Evolutionary conservation across 2,329 filamentous ascomycete genomes (phyloP).

Genomic region (Exutisphaerella laricina): DNA sequence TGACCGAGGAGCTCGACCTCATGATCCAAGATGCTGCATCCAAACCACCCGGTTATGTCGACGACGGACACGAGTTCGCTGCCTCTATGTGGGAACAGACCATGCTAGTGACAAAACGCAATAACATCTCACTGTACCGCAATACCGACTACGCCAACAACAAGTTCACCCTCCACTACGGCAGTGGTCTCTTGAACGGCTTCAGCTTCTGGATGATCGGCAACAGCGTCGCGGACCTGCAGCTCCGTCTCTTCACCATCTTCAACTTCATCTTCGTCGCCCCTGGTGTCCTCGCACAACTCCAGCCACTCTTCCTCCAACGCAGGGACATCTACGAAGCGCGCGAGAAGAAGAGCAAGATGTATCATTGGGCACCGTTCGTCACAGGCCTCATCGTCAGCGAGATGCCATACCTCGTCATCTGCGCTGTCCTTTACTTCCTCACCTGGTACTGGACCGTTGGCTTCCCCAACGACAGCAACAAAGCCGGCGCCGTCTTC

Average conservation of each 20-base stretch:
- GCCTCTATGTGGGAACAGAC: conserved; percentile 41
- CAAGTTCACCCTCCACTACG: conserved; percentile 54
- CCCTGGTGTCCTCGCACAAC: conserved; percentile 49
- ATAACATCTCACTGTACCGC: conserved; percentile 56
- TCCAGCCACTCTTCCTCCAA: conserved; percentile 55
- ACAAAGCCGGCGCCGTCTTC: conserved; percentile 45
- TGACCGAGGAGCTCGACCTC: conserved; percentile 38
- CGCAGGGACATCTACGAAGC: conserved; percentile 55
- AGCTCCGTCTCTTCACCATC: conserved; percentile 31
- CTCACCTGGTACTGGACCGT: conserved; percentile 34
- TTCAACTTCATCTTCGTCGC: conserved; percentile 35
- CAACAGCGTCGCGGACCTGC: conserved; percentile 33
- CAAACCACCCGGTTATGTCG: conserved; percentile 33
- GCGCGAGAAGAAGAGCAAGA: conserved; percentile 58
- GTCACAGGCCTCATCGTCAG: conserved; percentile 64
- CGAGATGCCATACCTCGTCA: conserved; percentile 61
- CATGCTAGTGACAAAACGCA: conserved; percentile 40
- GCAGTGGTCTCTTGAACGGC: conserved; percentile 45
- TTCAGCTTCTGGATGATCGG: conserved; percentile 46
- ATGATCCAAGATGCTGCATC: conserved; percentile 36
- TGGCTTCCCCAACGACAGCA: conserved; percentile 40
- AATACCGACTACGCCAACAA: conserved; percentile 63
- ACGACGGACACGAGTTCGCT: conserved; percentile 43
- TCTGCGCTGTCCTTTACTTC: conserved; percentile 54
- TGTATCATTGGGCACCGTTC: conserved; percentile 70